Evolutionary conservation across 2,329 filamentous ascomycete genomes (phyloP), one percentile per base, ranked within the genome.

Genomic region (Aureobasidium sp.): DNA sequence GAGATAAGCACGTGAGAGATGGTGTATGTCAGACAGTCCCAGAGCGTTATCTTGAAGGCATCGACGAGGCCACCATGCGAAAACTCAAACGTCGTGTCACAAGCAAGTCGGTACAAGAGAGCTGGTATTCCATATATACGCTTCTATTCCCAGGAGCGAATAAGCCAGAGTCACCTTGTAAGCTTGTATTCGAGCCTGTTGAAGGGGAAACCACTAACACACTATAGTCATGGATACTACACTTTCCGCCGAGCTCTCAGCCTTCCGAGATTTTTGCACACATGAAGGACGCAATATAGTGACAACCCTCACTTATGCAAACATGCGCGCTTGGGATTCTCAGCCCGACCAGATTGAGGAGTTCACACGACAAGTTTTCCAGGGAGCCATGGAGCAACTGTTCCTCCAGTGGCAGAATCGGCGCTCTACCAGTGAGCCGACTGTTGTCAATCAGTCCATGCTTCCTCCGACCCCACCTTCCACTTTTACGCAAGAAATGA

Each of bases 71-170:
- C 4, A 54, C 43, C 8, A 64, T 64, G 60, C 48, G 50, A 38
- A 38, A 33, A n/a, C 27, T 64, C 38, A 55, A 64, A 31, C 50
- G 60, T 38, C 60, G 60, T 15, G 50, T 27, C 20, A 27, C 50
- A 15, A 40, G 60, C 50, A 54, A 42, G 18, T 54, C 60, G 25
- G 38, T 29, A 1, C 13, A 36, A 27, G 60, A 64, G 10, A 64
- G 60, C 23, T 64, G 60, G 60, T 64, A 64, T 29, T 54, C 60
- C 8, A 64, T 64, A 15, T 64, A n/a, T 20, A 20, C 31, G n/a
- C 29, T 55, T 11, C 15, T 64, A 29, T 64, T 64, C 23, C 60
- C 60, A 11, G 40, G 31, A 13, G 48, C 48, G 15, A 54, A 20
- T 16, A 55, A 29, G 42, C 60, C 60, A 10, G 48, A 64, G 33